Conservation (phyloP, 257 asterid species). For the Thymus mandschuricus region DNA sequence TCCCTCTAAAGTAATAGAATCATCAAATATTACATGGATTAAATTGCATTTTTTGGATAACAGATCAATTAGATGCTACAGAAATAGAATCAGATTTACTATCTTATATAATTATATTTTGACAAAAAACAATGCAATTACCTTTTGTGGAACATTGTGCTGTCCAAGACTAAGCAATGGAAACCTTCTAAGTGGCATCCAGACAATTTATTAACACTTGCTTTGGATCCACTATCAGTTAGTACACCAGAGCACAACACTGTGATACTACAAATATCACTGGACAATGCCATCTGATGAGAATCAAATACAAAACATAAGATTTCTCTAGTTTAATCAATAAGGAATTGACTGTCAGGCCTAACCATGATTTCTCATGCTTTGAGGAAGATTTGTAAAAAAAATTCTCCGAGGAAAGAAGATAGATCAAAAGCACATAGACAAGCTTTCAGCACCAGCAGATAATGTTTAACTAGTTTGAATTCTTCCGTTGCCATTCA, state of each 20-base stretch:
- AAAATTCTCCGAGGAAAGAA: neutral
- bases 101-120: neutral
- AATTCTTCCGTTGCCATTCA: neutral
- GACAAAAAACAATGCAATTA: slow-evolving; percentile 19
- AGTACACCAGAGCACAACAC: slow-evolving; percentile 82
- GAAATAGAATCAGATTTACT: slow-evolving; percentile 17
- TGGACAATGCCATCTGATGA: slow-evolving; percentile 76
- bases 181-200: slow-evolving; percentile 57
- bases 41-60: too few species aligned
- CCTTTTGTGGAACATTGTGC: slow-evolving; percentile 83
- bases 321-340: slow-evolving; percentile 27
- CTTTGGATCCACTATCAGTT: slow-evolving; percentile 42
- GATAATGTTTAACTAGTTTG: too few species aligned
- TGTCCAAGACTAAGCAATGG: slow-evolving; percentile 78
- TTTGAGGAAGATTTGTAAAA: neutral
- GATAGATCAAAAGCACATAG: too few species aligned
- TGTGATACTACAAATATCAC: slow-evolving; percentile 66
- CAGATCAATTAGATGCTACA: slow-evolving; percentile 13
- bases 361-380: slow-evolving; percentile 13
- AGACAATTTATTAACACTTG: slow-evolving; percentile 43
- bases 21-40: too few species aligned
- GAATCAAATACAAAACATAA: slow-evolving; percentile 20
- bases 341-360: slow-evolving; percentile 20
- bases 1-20: too few species aligned
- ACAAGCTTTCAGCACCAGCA: too few species aligned